These are phyloP conservation scores for Hevea brasiliensis DNA, from an alignment of 345 rosid genomes.

Conservation along the genomic window DNA sequence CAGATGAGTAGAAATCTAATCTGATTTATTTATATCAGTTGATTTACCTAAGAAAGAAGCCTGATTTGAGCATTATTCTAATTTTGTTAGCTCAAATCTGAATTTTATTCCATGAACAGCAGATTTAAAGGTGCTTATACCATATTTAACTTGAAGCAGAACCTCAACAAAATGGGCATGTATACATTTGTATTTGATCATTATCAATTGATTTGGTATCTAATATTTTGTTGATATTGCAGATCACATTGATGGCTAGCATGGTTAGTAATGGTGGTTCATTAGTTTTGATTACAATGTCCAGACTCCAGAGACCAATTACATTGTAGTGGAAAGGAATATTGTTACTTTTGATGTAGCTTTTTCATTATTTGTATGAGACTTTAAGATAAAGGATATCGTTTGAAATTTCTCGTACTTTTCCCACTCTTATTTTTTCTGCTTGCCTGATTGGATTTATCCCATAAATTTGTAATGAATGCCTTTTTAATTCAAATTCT, in stretches of 20 bases:
- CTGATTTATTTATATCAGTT: neutral
- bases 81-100: neutral
- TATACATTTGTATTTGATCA: neutral
- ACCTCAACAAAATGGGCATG: neutral
- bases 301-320: neutral
- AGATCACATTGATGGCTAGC: neutral
- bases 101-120: neutral
- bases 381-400: neutral
- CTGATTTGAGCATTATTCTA: neutral
- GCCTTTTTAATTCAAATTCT: too few species aligned
- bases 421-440: neutral
- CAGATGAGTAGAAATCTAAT: neutral
- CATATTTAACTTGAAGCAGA: neutral
- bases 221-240: slow-evolving; percentile 1
- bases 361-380: neutral
- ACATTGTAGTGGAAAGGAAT: neutral
- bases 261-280: neutral
- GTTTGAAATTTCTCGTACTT: neutral
- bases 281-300: neutral
- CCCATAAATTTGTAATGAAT: too few species aligned
- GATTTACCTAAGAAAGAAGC: neutral
- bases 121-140: neutral
- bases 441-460: neutral
- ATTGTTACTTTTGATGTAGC: neutral
- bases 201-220: neutral